phyloP scores from a whole-genome alignment of 2,329 filamentous ascomycete genomes.

The Teratosphaeria gauchensis region DNA sequence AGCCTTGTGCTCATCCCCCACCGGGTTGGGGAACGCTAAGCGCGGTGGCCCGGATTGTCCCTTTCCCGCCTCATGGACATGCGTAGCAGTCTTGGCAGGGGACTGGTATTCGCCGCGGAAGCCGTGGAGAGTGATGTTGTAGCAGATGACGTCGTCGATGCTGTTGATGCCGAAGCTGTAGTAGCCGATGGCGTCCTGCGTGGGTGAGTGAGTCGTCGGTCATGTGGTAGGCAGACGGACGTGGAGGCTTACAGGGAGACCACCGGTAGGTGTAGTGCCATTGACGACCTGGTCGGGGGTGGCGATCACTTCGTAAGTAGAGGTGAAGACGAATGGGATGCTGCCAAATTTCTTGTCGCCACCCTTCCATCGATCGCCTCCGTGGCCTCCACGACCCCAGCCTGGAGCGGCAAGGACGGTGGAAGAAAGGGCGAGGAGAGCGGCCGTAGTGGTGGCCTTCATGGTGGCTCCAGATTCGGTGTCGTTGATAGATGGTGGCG shows the following conservation, averaged over 20 bases:
- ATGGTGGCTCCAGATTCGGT: not conserved
- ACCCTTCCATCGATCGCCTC: slow-evolving; percentile 2
- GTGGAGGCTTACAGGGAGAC: slow-evolving; percentile 8
- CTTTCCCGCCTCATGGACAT: slow-evolving; percentile 43
- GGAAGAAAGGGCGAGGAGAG: not conserved
- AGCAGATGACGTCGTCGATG: slow-evolving; percentile 35
- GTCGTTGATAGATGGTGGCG: not conserved
- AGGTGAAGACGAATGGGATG: slow-evolving; percentile 35
- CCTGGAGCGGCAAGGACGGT: not conserved
- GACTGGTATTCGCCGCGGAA: slow-evolving; percentile 44
- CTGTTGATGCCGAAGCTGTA: slow-evolving; percentile 48
- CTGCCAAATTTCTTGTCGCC: slow-evolving; percentile 1
- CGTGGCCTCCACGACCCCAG: not conserved
- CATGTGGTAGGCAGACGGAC: not conserved
- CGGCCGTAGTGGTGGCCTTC: not conserved
- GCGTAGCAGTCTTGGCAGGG: slow-evolving; percentile 43
- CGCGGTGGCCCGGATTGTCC: slow-evolving; percentile 43
- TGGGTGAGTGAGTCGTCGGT: slow-evolving; percentile 27
- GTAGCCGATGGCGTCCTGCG: slow-evolving; percentile 35
- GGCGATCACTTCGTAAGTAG: slow-evolving; percentile 39
- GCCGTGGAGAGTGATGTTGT: slow-evolving; percentile 42
- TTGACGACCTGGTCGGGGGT: slow-evolving; percentile 43
- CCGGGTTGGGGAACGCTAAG: slow-evolving; percentile 43
- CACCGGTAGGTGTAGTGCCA: slow-evolving; percentile 23
- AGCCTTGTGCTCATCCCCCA: slow-evolving; percentile 25